Evolutionary conservation across 192 early-diverging fungal species (phyloP).

Genomic region (Coemansia sp.): DNA sequence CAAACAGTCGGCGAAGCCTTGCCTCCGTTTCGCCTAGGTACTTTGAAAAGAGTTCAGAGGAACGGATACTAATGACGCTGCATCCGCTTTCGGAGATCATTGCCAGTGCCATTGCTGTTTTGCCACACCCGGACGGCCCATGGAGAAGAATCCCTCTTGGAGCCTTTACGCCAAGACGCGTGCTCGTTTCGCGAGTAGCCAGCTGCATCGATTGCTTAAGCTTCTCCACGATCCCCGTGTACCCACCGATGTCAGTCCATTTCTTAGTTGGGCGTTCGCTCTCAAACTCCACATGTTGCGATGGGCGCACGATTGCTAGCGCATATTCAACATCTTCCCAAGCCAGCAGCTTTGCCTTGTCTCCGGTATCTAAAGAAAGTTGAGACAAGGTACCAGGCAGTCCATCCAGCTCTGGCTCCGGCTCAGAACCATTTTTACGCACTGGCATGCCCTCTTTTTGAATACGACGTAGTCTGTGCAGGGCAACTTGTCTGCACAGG

Average conservation of each 20-base stretch:
- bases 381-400: background rate
- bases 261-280: slow-evolving; percentile 47
- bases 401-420: background rate
- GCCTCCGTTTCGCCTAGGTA: slow-evolving; percentile 94
- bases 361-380: slow-evolving; percentile 4
- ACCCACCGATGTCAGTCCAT: slow-evolving; percentile 79
- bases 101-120: slow-evolving; percentile 80
- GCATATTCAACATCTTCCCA: slow-evolving; percentile 46
- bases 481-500: slow-evolving; percentile 37
- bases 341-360: background rate
- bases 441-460: no score
- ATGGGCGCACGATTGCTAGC: slow-evolving; percentile 61
- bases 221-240: slow-evolving; percentile 58
- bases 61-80: slow-evolving; percentile 84
- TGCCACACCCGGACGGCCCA: slow-evolving; percentile 93
- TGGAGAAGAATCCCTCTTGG: slow-evolving; percentile 86
- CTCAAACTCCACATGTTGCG: slow-evolving; percentile 66
- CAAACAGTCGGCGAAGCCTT: slow-evolving; percentile 77
- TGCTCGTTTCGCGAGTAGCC: slow-evolving; percentile 58
- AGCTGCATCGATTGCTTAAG: slow-evolving; percentile 63
- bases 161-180: slow-evolving; percentile 67
- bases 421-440: background rate
- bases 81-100: slow-evolving; percentile 71
- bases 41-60: slow-evolving; percentile 87
- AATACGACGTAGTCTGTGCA: slow-evolving; percentile 23